Percentiles rank a stretch among this genome's conserved stretches.
Conservation (phyloP, 306 rosid genomes). For the cucumber (Cucumis sativus) region Cucumber_9930_V3 NC_026660.2:10439001-10439500, state of each 20-base stretch:
- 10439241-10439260: not conserved
- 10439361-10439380: conserved; percentile 51
- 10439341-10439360: conserved; percentile 7
- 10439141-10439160: not conserved
- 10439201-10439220: not conserved
- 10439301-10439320: conserved; percentile 1
- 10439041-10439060: not conserved
- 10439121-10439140: not conserved
- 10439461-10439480: conserved; percentile 81
- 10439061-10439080: not conserved
- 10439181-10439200: not conserved
- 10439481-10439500: conserved; percentile 57
- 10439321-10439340: not conserved
- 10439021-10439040: not conserved
- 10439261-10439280: not conserved
- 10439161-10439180: not conserved
- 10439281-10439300: not conserved
- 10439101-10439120: not conserved
- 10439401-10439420: conserved; percentile 59
- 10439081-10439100: not conserved
- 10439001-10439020: not conserved
- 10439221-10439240: not conserved
- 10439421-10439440: conserved; percentile 41
- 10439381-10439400: conserved; percentile 87
- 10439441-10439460: conserved; percentile 68